phyloP scores from a whole-genome alignment of 2,329 filamentous ascomycete genomes.

The Fusarium sacchari region DNA sequence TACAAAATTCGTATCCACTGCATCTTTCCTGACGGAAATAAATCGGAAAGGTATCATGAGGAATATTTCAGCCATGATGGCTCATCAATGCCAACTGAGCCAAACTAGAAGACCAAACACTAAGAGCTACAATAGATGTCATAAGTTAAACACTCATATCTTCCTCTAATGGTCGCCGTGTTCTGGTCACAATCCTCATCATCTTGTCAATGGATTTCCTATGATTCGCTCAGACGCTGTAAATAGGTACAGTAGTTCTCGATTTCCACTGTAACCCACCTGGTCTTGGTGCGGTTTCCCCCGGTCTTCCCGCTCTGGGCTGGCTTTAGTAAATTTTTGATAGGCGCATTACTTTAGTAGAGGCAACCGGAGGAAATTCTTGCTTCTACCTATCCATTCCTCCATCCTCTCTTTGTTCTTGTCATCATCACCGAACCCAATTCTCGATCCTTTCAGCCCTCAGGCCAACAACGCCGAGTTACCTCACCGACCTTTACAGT shows the following conservation, averaged over 20 bases:
- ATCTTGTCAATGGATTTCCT: background rate
- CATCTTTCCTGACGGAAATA: background rate
- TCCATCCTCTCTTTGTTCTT: slow-evolving; percentile 24
- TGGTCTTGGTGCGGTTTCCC: slow-evolving; percentile 21
- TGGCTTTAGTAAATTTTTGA: slow-evolving; percentile 29
- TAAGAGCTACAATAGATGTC: background rate
- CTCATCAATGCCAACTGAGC: background rate
- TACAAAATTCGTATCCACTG: slow-evolving; percentile 11
- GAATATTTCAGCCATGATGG: background rate
- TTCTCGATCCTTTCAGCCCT: background rate
- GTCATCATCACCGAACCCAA: slow-evolving; percentile 24
- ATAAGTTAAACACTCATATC: background rate
- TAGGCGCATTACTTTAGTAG: background rate
- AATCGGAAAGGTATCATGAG: slow-evolving; percentile 1
- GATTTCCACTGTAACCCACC: background rate
- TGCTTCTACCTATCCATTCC: slow-evolving; percentile 4
- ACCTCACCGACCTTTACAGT: background rate
- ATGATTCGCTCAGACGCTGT: background rate
- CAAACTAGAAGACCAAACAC: background rate
- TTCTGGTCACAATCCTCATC: background rate
- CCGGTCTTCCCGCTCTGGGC: slow-evolving; percentile 22
- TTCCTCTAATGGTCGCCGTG: background rate
- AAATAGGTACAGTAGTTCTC: background rate
- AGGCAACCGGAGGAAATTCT: slow-evolving; percentile 27
- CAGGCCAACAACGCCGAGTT: background rate